phyloP scores from a whole-genome alignment of 169 alveolate genomes.

The Cystoisospora suis region DNA sequence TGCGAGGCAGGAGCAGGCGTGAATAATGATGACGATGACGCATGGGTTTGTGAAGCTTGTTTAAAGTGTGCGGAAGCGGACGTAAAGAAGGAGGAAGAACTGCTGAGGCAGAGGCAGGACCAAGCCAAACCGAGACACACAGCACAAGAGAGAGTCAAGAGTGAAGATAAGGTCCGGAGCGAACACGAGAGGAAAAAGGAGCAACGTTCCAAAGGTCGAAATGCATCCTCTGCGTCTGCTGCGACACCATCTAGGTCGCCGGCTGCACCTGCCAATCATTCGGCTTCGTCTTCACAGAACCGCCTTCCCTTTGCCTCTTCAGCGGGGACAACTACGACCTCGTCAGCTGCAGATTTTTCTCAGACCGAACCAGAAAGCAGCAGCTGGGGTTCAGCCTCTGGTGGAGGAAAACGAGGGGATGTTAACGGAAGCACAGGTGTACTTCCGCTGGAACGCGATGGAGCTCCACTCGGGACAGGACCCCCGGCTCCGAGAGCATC shows the following conservation, averaged over 20 bases:
- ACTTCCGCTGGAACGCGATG: neutral
- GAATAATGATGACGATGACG: neutral
- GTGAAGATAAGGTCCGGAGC: neutral
- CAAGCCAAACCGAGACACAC: neutral
- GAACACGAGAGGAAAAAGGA: neutral
- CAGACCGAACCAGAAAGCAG: neutral
- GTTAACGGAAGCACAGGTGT: neutral
- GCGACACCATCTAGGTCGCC: no score
- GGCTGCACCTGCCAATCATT: no score
- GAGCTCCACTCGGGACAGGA: neutral
- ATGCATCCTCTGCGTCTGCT: no score
- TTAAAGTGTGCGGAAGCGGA: conserved; percentile 1
- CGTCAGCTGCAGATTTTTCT: no score
- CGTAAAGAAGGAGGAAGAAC: neutral
- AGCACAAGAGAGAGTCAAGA: neutral
- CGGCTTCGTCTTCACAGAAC: no score
- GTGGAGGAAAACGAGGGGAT: neutral
- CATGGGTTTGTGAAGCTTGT: conserved; percentile 5
- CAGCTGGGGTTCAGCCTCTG: neutral
- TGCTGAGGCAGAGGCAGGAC: neutral
- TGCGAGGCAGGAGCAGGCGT: neutral
- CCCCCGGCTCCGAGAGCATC: neutral
- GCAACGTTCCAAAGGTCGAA: no score
- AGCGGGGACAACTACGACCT: no score
- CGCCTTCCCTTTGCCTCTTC: no score